Percentiles rank a stretch among this genome's conserved stretches.
Evolutionary conservation across 2,329 filamentous ascomycete species (phyloP).

Genomic region (Onygenales sp.): DNA sequence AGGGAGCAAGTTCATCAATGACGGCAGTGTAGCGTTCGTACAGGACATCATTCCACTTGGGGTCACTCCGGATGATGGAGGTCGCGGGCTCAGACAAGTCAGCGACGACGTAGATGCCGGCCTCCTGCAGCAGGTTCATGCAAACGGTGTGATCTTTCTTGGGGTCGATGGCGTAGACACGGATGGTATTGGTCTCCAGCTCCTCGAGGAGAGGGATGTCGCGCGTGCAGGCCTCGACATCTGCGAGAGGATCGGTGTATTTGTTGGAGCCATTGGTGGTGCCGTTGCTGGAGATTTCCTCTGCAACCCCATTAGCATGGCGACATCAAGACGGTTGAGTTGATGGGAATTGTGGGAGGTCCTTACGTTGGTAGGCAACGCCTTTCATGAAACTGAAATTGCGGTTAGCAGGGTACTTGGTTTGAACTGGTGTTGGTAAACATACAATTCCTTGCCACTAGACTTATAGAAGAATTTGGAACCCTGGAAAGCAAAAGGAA

Average conservation of each 20-base stretch:
- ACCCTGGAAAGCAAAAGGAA: slow-evolving; percentile 40
- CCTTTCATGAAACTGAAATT: slow-evolving; percentile 68
- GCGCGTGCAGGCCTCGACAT: slow-evolving; percentile 62
- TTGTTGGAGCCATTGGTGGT: slow-evolving; percentile 42
- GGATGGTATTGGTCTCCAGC: slow-evolving; percentile 83
- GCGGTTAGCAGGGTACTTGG: slow-evolving; percentile 8
- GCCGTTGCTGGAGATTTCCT: slow-evolving; percentile 51
- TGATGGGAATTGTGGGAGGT: slow-evolving; percentile 8
- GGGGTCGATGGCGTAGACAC: slow-evolving; percentile 88
- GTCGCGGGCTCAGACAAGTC: slow-evolving; percentile 72
- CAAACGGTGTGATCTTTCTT: slow-evolving; percentile 67
- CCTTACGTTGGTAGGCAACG: slow-evolving; percentile 75
- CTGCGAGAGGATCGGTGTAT: slow-evolving; percentile 77
- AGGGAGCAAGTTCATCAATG: slow-evolving; percentile 69
- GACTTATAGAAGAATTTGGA: slow-evolving; percentile 85
- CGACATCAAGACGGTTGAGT: slow-evolving; percentile 5
- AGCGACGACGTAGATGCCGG: slow-evolving; percentile 90
- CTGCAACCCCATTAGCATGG: slow-evolving; percentile 16
- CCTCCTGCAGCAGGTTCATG: slow-evolving; percentile 72
- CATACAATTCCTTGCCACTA: slow-evolving; percentile 62
- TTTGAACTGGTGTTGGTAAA: no score
- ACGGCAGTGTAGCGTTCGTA: slow-evolving; percentile 76
- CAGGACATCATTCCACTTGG: slow-evolving; percentile 69
- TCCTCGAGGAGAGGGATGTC: slow-evolving; percentile 74
- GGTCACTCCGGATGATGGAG: slow-evolving; percentile 77